Evolutionary conservation across 1,284 basidiomycete species (phyloP), one percentile per base, ranked within the genome.

Genomic region (Megacollybia platyphylla): DNA sequence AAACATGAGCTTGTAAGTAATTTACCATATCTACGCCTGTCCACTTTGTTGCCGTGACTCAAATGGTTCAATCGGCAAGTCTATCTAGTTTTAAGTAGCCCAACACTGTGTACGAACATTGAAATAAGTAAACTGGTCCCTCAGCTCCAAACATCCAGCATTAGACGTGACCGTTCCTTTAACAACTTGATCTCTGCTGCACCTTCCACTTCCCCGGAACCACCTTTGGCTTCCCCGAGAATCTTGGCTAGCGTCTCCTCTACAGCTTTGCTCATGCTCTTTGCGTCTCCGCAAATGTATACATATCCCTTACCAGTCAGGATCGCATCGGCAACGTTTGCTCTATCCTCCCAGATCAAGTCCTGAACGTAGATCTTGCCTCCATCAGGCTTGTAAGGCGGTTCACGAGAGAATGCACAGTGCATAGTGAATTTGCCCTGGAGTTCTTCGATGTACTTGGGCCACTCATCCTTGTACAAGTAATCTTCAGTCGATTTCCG

Each of bases 311-410:
- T 90, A 60, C 88, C 86, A 51, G 90, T 87, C 48, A 96, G 68
- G 52, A 98, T 90, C 17, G 87, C 82, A 49, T 93, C 81, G 3
- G 87, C 87, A 45, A 98, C 73, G 49, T 79, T 73, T 57, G 79
- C 78, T 42, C 79, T 71, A 54, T 87, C 76, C 45, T 93, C 77
- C 84, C 85, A 90, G n/a, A 96, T 66, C 44, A 94, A 67, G 62
- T 97, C 91, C 68, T 98, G 94, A 24, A 98, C 94, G 65, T 98
- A 98, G 54, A 94, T 87, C 73, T 97, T 96, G 68, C 81, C 72
- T 15, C 93, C 92, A 57, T 96, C 91, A 1, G 88, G 73, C 59
- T 87, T 92, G 66, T 73, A 85, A 45, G 80, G 77, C 40, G 73
- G 71, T 53, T 94, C 85, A 40, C 96, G 81, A 24, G 90, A 94